A percentile compares a stretch with the other conserved stretches of the same genome.
Evolutionary conservation across 1,139 yeast species (phyloP).

Genomic region (Yamadazyma trypodendri): DNA sequence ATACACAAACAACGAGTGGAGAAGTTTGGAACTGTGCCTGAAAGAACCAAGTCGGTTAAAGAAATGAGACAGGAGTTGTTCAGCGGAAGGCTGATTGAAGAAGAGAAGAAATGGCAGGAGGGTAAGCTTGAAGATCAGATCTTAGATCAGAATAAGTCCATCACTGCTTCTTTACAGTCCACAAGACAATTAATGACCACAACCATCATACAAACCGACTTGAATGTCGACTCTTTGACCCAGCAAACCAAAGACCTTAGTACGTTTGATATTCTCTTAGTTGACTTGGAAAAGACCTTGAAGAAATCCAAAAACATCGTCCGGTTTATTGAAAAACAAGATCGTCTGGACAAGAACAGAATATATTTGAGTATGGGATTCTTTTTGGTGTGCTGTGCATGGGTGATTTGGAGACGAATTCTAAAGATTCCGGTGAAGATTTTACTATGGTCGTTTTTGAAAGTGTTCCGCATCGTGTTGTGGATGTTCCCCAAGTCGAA

Average conservation of each 20-base stretch:
- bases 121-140: constrained; percentile 32
- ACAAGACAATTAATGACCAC: constrained; percentile 56
- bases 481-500: constrained; percentile 20
- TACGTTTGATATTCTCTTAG: constrained; percentile 53
- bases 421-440: constrained; percentile 55
- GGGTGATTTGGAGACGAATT: constrained; percentile 67
- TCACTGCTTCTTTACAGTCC: constrained; percentile 51
- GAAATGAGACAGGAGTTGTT: constrained; percentile 16
- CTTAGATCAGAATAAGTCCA: constrained; percentile 49
- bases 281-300: constrained; percentile 54
- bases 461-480: constrained; percentile 41
- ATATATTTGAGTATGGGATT: constrained; percentile 61
- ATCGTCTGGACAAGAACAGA: constrained; percentile 56
- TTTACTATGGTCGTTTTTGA: constrained; percentile 57
- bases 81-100: constrained; percentile 14
- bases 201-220: constrained; percentile 57
- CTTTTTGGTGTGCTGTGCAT: constrained; percentile 51
- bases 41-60: constrained; percentile 12
- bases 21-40: constrained; percentile 18
- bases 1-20: constrained; percentile 29
- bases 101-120: constrained; percentile 16
- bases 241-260: constrained; percentile 56
- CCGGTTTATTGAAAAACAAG: constrained; percentile 65
- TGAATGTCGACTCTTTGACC: constrained; percentile 60
- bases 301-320: constrained; percentile 57